A percentile compares a stretch with the other conserved stretches of the same genome.
Conservation (phyloP, 163 green algal genomes). For the Chlamydomonas reinhardtii region DNA sequence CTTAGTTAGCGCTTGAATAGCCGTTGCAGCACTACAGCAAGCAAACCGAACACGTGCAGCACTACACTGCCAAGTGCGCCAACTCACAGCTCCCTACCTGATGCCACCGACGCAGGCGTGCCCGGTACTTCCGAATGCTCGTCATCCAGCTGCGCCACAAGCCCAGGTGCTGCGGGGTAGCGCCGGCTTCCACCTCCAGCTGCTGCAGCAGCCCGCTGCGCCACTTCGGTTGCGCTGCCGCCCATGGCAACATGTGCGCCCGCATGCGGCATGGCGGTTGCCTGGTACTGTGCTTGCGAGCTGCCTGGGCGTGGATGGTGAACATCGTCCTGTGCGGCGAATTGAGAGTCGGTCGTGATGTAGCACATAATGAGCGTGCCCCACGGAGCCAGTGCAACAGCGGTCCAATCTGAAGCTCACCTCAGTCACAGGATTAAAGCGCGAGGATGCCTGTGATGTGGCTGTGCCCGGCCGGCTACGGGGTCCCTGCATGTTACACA, state of each 20-base stretch:
- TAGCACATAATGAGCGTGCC: no score
- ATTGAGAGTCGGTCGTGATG: no score
- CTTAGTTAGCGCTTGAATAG: no score
- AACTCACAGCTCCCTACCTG: not conserved
- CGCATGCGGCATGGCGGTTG: no score
- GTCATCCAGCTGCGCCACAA: not conserved
- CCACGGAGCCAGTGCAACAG: no score
- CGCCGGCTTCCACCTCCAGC: not conserved
- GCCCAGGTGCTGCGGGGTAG: not conserved
- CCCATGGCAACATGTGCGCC: constrained; percentile 7
- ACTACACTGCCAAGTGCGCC: no score
- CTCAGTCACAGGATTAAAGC: constrained; percentile 36
- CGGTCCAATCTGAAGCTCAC: not conserved
- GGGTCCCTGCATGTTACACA: not conserved
- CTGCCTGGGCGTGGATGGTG: not conserved
- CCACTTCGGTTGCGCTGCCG: not conserved
- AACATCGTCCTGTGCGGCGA: not conserved
- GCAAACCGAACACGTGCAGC: no score
- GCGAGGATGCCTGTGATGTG: not conserved
- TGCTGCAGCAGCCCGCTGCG: not conserved
- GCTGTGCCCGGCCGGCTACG: not conserved
- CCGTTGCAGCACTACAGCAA: no score
- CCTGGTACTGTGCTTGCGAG: not conserved
- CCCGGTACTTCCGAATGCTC: constrained; percentile 12
- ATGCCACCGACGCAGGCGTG: constrained; percentile 31